Percentiles rank a stretch among this genome's conserved stretches.
These are phyloP conservation scores for Phyllosticta ampelicida DNA, from an alignment of 2,329 filamentous ascomycete genomes.

Conservation along the genomic window DNA sequence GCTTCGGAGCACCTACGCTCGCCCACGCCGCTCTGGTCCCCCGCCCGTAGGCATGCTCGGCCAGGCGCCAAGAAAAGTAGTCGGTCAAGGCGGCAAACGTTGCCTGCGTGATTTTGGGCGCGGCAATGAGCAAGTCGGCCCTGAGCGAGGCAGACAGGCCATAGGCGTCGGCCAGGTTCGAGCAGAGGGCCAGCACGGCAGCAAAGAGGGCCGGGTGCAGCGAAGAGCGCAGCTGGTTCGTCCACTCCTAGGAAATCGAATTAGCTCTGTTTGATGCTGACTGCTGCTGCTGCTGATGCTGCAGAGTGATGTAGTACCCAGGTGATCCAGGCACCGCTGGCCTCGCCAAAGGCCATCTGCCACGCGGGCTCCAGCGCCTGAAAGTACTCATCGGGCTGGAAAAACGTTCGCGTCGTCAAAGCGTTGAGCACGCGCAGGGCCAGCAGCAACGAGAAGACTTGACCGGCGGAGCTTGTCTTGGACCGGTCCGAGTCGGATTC, in stretches of 20 bases:
- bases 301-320: conserved; percentile 52
- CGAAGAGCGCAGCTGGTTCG: conserved; percentile 73
- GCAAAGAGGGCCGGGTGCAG: conserved; percentile 86
- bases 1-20: conserved; percentile 45
- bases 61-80: conserved; percentile 79
- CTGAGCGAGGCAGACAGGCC: conserved; percentile 44
- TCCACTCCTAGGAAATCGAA: conserved; percentile 65
- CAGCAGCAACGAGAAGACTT: conserved; percentile 35
- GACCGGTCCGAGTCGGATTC: not conserved
- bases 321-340: conserved; percentile 81
- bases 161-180: conserved; percentile 46
- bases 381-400: conserved; percentile 97
- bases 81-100: conserved; percentile 68
- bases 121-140: conserved; percentile 56
- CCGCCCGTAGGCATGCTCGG: conserved; percentile 59
- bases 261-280: conserved; percentile 2
- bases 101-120: conserved; percentile 68
- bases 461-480: not conserved
- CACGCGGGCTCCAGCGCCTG: conserved; percentile 93
- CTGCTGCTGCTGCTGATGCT: not conserved
- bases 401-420: conserved; percentile 73
- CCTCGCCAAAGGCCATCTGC: conserved; percentile 68
- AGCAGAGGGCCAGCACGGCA: conserved; percentile 54
- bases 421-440: conserved; percentile 71
- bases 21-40: conserved; percentile 54